Evolutionary conservation across 2,329 filamentous ascomycete species (phyloP), one percentile per base, ranked within the genome.

Genomic region (Paecilomyces variotii): DNA sequence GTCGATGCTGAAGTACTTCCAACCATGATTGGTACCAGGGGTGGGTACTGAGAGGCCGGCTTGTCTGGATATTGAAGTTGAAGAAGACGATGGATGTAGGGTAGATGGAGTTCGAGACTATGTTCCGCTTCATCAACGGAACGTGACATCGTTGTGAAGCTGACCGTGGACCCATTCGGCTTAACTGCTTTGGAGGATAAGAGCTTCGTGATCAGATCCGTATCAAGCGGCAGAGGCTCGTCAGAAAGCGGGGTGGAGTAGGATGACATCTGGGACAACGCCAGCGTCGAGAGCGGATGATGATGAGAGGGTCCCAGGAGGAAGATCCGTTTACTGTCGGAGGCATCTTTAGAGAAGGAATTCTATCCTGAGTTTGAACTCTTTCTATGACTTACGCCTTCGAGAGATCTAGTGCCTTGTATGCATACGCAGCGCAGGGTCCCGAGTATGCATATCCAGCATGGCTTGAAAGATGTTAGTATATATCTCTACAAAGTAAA

Each of bases 51-150:
- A 0, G 82, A 75, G 0, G 76, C 69, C 0, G 79, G 75, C 0
- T 74, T 75, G 61, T 84, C 82, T 1, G 74, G 76, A 59, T 73
- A 74, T 35, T 76, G 82, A 71, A 78, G 76, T 59, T 82, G 81
- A 5, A 87, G 80, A 56, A 89, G 85, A 70, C 92, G 91, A 79
- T 91, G 92, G 62, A 97, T 88, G 69, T 95, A 97, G 0, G 94
- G 93, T 7, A 97, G 81, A 66, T 99, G 94, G 88, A 99, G 96
- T 78, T 99, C 94, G 1, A 97, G 82, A 56, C 90, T 96, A 75
- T 99, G 94, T 74, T 99, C 94, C 4, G 84, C 82, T 61, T 91
- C 84, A 68, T 99, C 94, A 4, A 85, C 79, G 3, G 78, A 68
- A 19, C 73, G 75, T 1, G 82, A 84, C 79, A 97, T 94, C 19